Base-by-base conservation (phyloP, 495 filamentous ascomycete genomes). In the Penicillium odoratum region DNA sequence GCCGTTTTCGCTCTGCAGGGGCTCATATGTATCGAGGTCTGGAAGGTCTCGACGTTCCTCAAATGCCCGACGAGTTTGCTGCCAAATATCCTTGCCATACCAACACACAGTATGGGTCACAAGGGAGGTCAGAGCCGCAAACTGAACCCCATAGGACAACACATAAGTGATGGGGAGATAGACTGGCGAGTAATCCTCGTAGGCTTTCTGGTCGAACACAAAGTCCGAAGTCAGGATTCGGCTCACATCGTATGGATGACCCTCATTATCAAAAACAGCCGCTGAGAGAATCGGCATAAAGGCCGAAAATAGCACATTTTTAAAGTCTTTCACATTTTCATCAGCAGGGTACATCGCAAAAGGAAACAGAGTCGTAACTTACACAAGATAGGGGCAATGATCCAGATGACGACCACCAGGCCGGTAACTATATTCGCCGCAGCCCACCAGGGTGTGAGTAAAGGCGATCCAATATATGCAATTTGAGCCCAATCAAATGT, bases 401-500 rank as follows among this genome's bases (percentile, higher is more conserved):
- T 78, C 87, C 90, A 93, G 81, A 93, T 93, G 13, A 94, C 86
- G 25, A 90, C 73, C 11, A 93, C 84, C 54, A 93, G 74, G 10
- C 91, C 91, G 34, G 86, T 87, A 28, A 94, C 82, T 40, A 94
- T 90, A 65, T 95, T 95, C 69, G 91, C 83, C 8, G 90, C 89
- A 5, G 91, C 91, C 92, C 92, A 95, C 72, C 91, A 94, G 1
- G 92, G 91, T 3, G 87, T 91, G 3, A 93, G 75, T 3, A 96
- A 74, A 3, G 91, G 91, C 11, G 90, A 93, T 1, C 89, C 89
- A 57, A 92, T 93, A 69, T 95, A 95, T 9, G 92, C 90, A 38
- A 96, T 87, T 68, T 96, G 91, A 3, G 88, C 87, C 91, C 92
- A 95, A 74, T 96, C 91, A 62, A 96, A 95, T 0, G 91, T 95